Percentiles rank a stretch among this genome's conserved stretches.
Conservation (phyloP, 1,284 basidiomycete species). For the Trichosporon sp. region DNA sequence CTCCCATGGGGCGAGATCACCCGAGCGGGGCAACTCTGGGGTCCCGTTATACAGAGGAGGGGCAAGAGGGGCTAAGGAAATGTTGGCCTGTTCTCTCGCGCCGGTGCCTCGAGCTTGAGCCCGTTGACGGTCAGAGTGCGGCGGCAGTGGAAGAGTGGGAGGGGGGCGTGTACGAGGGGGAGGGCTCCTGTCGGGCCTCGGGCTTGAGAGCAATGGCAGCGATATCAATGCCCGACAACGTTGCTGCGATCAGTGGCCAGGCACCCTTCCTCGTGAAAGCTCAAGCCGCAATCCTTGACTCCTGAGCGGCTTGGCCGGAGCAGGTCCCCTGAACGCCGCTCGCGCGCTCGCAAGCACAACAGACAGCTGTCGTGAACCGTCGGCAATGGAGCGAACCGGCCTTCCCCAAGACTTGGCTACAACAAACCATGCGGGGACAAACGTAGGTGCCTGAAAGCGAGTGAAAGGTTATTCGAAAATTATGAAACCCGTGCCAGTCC, state of each 20-base stretch:
- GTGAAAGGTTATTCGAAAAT: constrained; percentile 11
- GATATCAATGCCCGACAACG: constrained; percentile 1
- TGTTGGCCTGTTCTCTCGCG: not conserved
- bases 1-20: not conserved
- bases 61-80: not conserved
- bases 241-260: constrained; percentile 5
- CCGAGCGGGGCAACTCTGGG: constrained; percentile 9
- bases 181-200: not conserved
- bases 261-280: constrained; percentile 12
- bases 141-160: constrained; percentile 9
- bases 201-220: not conserved
- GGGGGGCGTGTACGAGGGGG: not conserved
- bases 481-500: constrained; percentile 19
- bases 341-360: not conserved
- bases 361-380: not conserved
- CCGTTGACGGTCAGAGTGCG: constrained; percentile 1
- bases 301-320: constrained; percentile 2
- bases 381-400: constrained; percentile 7
- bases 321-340: not conserved
- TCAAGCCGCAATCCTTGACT: constrained; percentile 11
- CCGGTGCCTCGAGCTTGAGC: not conserved
- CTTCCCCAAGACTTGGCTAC: constrained; percentile 1
- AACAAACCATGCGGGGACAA: constrained; percentile 5
- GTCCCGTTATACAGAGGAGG: not conserved
- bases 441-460: constrained; percentile 7